Conservation (phyloP, 2,329 filamentous ascomycete species). For the Allantophomopsis cytisporea region DNA sequence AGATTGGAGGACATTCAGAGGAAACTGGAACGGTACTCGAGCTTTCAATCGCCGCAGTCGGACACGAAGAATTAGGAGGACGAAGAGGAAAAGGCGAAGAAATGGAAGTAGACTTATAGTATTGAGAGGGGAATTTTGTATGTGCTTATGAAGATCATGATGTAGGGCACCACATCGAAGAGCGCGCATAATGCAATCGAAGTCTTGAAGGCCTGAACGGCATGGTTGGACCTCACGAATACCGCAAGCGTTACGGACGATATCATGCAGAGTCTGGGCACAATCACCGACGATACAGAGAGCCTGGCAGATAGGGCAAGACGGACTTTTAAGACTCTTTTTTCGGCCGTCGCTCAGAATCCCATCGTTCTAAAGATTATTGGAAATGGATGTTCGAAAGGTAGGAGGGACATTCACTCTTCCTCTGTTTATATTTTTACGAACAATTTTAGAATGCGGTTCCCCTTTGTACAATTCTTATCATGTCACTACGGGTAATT, state of each 20-base stretch:
- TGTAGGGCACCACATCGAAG: conserved; percentile 33
- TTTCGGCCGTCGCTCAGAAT: conserved; percentile 49
- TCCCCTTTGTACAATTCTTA: too few species aligned
- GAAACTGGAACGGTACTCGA: conserved; percentile 39
- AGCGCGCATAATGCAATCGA: conserved; percentile 32
- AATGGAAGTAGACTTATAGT: conserved; percentile 8
- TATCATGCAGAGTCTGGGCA: conserved; percentile 24
- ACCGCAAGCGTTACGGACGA: conserved; percentile 32
- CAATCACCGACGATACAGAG: conserved; percentile 5
- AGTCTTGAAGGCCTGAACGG: conserved; percentile 33
- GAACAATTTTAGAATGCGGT: too few species aligned
- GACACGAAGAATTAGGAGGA: conserved; percentile 8
- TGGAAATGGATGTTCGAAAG: conserved; percentile 35
- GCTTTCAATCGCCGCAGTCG: conserved; percentile 7
- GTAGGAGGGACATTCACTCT: conserved; percentile 18
- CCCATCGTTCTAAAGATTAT: conserved; percentile 37
- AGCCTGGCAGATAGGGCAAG: conserved; percentile 15
- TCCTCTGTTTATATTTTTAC: too few species aligned
- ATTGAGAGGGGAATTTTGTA: conserved; percentile 31
- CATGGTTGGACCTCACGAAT: conserved; percentile 46
- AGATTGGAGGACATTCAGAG: conserved; percentile 39
- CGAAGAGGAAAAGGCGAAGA: not conserved
- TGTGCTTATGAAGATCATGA: conserved; percentile 14
- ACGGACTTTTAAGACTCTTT: conserved; percentile 48
- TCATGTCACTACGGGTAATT: too few species aligned